Conservation (phyloP, 148 eudicot species). For the Rhododendron vialii region DNA sequence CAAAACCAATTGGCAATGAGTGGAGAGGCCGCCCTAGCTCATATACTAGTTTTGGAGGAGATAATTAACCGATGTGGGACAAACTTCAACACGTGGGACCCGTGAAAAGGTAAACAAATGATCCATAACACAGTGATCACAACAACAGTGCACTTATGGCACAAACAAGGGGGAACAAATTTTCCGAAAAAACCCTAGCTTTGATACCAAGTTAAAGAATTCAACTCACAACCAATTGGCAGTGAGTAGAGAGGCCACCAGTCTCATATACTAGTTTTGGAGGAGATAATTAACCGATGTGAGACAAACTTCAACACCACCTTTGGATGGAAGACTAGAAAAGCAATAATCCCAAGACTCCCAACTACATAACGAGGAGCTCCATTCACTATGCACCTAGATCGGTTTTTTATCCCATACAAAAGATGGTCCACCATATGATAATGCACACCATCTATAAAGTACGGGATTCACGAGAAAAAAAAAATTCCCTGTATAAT, state of each 20-base stretch:
- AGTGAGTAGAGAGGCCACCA: neutral
- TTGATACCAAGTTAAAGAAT: no score
- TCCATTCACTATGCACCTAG: neutral
- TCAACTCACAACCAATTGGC: neutral
- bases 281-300: neutral
- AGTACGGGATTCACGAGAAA: no score
- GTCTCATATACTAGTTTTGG: neutral
- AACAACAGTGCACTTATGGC: no score
- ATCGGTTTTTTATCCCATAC: neutral
- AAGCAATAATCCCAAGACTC: neutral
- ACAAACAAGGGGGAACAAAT: no score
- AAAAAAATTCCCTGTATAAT: neutral
- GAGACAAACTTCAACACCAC: neutral
- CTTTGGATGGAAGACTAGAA: neutral
- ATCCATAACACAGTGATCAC: no score
- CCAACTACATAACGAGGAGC: neutral
- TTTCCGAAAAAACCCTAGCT: conserved; percentile 7
- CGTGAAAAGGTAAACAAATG: no score
- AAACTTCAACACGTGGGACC: no score
- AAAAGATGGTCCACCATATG: neutral
- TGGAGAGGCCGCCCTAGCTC: no score
- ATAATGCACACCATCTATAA: neutral
- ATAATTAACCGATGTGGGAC: no score
- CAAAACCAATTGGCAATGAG: no score
- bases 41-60: no score